A percentile compares a stretch with the other conserved stretches of the same genome.
These are phyloP conservation scores for Chlorella sp. DNA, from an alignment of 139 green algal genomes.

Conservation along the genomic window DNA sequence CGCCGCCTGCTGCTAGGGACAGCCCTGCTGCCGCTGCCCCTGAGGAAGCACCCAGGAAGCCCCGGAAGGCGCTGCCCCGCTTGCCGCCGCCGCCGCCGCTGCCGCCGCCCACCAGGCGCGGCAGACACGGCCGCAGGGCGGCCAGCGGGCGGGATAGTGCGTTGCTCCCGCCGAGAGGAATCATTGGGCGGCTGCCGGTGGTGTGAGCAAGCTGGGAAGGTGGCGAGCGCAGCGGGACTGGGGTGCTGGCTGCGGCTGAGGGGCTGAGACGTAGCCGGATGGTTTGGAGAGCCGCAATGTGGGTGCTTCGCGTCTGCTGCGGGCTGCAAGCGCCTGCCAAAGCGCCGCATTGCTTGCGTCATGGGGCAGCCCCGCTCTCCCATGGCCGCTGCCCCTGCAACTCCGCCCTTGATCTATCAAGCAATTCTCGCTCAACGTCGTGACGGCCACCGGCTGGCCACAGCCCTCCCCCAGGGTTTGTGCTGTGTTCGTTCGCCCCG, in stretches of 20 bases:
- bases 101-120: background rate
- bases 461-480: too few relatives aligned
- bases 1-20: background rate
- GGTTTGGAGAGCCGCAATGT: background rate
- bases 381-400: too few relatives aligned
- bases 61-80: background rate
- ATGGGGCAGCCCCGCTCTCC: too few relatives aligned
- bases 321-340: background rate
- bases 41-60: background rate
- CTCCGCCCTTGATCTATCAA: background rate
- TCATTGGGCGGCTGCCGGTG: background rate
- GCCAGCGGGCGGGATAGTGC: background rate
- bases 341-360: background rate
- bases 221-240: too few relatives aligned
- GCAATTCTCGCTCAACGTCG: too few relatives aligned
- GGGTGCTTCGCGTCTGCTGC: background rate
- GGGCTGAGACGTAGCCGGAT: background rate
- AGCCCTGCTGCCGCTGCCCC: conserved; percentile 16
- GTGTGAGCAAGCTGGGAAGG: background rate
- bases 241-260: background rate
- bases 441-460: too few relatives aligned
- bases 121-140: background rate
- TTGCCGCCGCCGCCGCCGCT: background rate
- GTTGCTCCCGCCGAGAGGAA: background rate
- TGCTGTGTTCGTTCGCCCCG: too few relatives aligned